Conservation (phyloP, 2,329 filamentous ascomycete genomes). For the Samsoniella hepiali region DNA sequence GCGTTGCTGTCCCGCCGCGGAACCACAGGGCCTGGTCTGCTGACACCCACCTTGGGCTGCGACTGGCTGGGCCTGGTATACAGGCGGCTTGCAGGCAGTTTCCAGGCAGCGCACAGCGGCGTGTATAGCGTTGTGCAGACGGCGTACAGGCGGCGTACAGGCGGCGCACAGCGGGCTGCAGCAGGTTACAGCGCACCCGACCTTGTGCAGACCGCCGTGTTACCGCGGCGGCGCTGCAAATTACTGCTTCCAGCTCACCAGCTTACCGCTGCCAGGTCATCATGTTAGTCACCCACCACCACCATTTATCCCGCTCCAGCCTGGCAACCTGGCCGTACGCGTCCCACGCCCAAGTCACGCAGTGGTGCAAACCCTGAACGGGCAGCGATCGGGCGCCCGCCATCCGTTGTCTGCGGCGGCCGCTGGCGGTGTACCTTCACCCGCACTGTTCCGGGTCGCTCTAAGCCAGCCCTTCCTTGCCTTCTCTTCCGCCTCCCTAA, state of each 20-base stretch:
- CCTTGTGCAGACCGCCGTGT: background rate
- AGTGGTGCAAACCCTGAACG: background rate
- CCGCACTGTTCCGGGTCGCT: background rate
- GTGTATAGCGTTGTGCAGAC: background rate
- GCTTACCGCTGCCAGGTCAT: conserved; percentile 2
- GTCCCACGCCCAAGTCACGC: conserved; percentile 10
- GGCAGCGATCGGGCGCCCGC: conserved; percentile 7
- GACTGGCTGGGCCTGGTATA: background rate
- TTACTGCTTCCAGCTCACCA: background rate
- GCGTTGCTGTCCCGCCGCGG: background rate
- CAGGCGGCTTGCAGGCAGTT: background rate
- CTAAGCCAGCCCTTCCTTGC: background rate
- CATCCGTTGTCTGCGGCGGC: background rate
- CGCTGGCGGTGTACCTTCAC: background rate
- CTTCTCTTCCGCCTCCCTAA: background rate
- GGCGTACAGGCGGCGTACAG: background rate
- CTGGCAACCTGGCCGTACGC: background rate
- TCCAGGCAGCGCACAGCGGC: background rate
- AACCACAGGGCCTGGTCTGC: conserved; percentile 10
- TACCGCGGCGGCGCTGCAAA: background rate
- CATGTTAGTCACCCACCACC: conserved; percentile 1
- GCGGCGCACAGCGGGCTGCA: background rate
- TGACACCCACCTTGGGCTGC: background rate
- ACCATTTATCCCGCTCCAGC: background rate
- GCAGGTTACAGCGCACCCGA: background rate